Base-by-base conservation (phyloP, 139 green algal genomes). In the Picochlorum sp. region DNA sequence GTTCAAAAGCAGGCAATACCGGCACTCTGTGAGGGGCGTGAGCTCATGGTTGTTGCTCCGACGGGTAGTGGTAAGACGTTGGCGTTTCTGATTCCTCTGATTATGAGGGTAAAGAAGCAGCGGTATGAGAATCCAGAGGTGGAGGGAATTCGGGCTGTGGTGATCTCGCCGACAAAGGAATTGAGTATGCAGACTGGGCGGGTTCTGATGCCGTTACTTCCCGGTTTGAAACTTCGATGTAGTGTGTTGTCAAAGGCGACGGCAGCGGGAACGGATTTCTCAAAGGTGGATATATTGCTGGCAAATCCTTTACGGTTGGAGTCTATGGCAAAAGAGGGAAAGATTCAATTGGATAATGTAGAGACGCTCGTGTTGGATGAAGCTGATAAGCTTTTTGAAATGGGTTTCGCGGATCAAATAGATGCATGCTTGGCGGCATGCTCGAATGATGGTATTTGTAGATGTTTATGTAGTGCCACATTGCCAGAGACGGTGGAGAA, bases 381-480 rank as follows among this genome's bases (percentile, higher is more conserved):
- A 78, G 88, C 91, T 6, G 92, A 98, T 82, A 95, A 95, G 73
- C 86, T 98, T 38, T 91, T 98, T 66, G 89, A 94, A 44, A 71
- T 87, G 74, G 89, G 85, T 37, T 95, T 96, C 69, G 78, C 95
- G 34, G 74, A 87, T 69, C 87, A 96, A 66, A 72, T 85, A 54
- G 90, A 97, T 62, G 63, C 65, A 6, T 65, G 96, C 38, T 70
- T 97, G 16, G 79, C 80, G 14, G 91, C 86, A 10, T 92, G 86
- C 76, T 79, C 45, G 10, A 71, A 85, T 65, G 71, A 63, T 4
- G 44, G 69, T 23, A 57, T 85, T 49, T 68, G 83, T 34, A 26
- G 49, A 9, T 69, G 55, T 1, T 70, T 98, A 13, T 98, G 97
- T 81, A 90, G 73, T 56, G 92, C 92, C 45, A 98, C 92, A 11